Conservation (phyloP, 2,329 filamentous ascomycete species). For the Ilyonectria mors-panacis region DNA sequence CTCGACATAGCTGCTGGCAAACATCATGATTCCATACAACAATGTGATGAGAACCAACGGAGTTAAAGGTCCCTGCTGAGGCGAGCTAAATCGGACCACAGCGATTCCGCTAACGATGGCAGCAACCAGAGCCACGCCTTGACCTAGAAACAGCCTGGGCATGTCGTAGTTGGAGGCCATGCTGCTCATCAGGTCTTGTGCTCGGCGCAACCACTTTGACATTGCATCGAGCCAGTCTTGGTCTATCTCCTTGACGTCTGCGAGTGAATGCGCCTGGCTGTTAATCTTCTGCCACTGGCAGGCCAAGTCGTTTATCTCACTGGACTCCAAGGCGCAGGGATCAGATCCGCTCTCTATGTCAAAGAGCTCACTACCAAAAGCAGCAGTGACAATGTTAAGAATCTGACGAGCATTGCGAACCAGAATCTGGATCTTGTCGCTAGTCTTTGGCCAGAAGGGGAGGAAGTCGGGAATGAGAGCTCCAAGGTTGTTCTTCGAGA, state of each 20-base stretch:
- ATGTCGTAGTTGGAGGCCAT: slow-evolving; percentile 95
- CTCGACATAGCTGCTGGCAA: slow-evolving; percentile 97
- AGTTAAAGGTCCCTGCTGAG: slow-evolving; percentile 43
- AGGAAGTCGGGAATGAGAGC: slow-evolving; percentile 87
- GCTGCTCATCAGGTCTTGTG: slow-evolving; percentile 86
- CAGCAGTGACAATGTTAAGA: slow-evolving; percentile 80
- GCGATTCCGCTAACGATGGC: slow-evolving; percentile 36
- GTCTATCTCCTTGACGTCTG: slow-evolving; percentile 48
- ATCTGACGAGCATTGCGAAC: slow-evolving; percentile 87
- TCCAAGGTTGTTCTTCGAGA: slow-evolving; percentile 91
- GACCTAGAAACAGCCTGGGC: slow-evolving; percentile 68
- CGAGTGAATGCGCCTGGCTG: slow-evolving; percentile 43
- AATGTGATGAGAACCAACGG: slow-evolving; percentile 68
- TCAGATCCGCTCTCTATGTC: slow-evolving; percentile 50
- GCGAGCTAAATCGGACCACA: slow-evolving; percentile 30
- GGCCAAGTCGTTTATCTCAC: slow-evolving; percentile 70
- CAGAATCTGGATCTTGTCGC: slow-evolving; percentile 77
- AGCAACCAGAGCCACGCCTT: slow-evolving; percentile 55
- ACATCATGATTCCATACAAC: slow-evolving; percentile 90
- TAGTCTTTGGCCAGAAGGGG: slow-evolving; percentile 74
- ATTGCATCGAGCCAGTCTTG: slow-evolving; percentile 61
- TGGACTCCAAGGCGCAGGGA: slow-evolving; percentile 54
- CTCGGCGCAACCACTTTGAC: slow-evolving; percentile 75
- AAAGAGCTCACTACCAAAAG: slow-evolving; percentile 71
- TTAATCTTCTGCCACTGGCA: slow-evolving; percentile 74